Base-by-base conservation (phyloP, 2,329 filamentous ascomycete genomes). In the Hypoxylon sp. region DNA sequence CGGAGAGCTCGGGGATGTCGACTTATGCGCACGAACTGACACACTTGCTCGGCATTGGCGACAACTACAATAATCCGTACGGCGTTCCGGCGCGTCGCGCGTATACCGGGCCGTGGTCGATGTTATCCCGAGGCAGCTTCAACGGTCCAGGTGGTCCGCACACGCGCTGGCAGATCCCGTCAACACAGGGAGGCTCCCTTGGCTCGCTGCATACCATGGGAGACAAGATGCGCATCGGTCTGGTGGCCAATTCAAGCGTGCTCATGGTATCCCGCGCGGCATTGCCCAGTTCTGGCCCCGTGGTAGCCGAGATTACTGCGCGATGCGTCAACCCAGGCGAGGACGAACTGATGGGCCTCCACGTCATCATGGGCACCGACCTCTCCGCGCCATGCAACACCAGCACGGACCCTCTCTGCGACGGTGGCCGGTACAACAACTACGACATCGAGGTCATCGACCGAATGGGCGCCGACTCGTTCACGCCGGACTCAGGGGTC, bases 61-160 rank as follows among this genome's bases (percentile, higher is more conserved):
- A 87, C 71, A 87, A 87, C 72, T 87, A 87, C 72, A 87, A 87
- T 70, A 87, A 87, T 59, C 85, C 85, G 0, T 87, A 83, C 69
- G 78, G 81, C 2, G 70, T 77, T 0, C 84, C 84, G 0, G 73
- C 81, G 46, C 80, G 83, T 2, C 82, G 85, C 22, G 76, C 82
- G 0, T 87, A 84, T 72, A 85, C 84, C 0, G 85, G 85, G 0
- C 84, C 85, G 0, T 87, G 82, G 78, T 83, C 81, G 5, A 87
- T 87, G 85, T 78, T 87, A 67, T 82, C 81, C 22, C 78, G 85
- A 0, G 85, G 85, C 3, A 83, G 80, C 2, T 87, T 87, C 78
- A 85, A 86, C 61, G 85, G 85, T 0, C 85, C 85, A 0, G 85
- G 85, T 0, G 85, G 85, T 0, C 85, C 85, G 10, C 85, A 87